Evolutionary conservation across 2,329 filamentous ascomycete genomes (phyloP), one percentile per base, ranked within the genome.

Genomic region (Raffaelea arxii): DNA sequence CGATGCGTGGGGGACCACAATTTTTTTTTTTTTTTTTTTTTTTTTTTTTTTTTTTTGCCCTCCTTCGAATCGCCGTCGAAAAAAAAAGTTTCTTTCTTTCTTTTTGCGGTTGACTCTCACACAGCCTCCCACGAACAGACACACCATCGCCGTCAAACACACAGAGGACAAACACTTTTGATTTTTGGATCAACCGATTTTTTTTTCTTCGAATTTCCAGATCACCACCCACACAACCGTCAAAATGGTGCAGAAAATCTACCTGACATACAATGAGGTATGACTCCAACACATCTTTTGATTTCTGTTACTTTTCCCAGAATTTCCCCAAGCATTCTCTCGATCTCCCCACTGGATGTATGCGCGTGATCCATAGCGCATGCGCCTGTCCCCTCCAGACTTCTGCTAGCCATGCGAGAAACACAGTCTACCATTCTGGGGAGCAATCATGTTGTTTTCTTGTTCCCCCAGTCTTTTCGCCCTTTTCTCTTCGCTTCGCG

Each of bases 211-310:
- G 14, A 18, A 6, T 16, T 32, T 32, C 6, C 32, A 36, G 32
- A 36, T 18, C 14, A 25, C 23, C 16, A 27, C 23, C 25, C 39
- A 38, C 32, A 45, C 37, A 44, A 41, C 50, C 52, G 51, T 58
- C 67, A 83, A 71, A 50, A 90, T 90, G 84, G 77, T 85, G 55
- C 75, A 91, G 67, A 94, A 94, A 66, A 67, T 89, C 64, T 94
- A 91, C 71, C 81, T 92, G 63, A 92, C 86, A 57, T 94, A 94
- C 70, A 94, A 94, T 66, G 80, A 92, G 79, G 86, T 90, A 71
- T 65, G 79, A 2, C 6, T 27, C 7, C 44, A 23, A 4, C 11
- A 67, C 24, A 48, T 43, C 25, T 18, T 2, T 18, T 19, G 16
- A 14, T 41, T 18, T 27, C 32, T 46, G 41, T 27, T n/a, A 27